These are phyloP conservation scores for Saccharomyces hybrid DNA, from an alignment of 1,139 yeast genomes.

Conservation along the genomic window DNA sequence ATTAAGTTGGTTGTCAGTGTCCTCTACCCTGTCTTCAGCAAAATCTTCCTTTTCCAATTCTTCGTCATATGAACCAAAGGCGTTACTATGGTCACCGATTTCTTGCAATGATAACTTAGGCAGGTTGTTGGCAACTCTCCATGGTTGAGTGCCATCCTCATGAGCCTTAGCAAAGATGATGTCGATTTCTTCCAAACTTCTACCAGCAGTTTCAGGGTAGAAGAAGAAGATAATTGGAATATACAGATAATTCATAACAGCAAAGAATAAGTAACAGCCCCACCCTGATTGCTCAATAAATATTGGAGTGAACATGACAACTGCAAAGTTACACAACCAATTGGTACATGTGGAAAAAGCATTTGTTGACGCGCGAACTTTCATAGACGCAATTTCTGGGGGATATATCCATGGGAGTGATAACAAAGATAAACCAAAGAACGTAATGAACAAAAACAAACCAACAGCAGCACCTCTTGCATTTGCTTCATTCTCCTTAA, in stretches of 20 bases:
- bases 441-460: conserved; percentile 39
- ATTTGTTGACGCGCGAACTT: conserved; percentile 39
- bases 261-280: conserved; percentile 40
- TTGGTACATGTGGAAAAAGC: conserved; percentile 45
- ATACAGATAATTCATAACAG: conserved; percentile 37
- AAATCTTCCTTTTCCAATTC: conserved; percentile 27
- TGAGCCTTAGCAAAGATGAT: conserved; percentile 41
- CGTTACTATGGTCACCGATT: conserved; percentile 40
- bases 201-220: conserved; percentile 60
- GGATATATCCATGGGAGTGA: conserved; percentile 42
- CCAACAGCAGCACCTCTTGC: conserved; percentile 45
- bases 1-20: conserved; percentile 2
- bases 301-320: conserved; percentile 44
- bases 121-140: conserved; percentile 49
- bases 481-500: conserved; percentile 28
- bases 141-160: conserved; percentile 42
- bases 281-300: conserved; percentile 38
- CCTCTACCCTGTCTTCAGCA: conserved; percentile 14
- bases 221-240: conserved; percentile 59
- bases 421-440: conserved; percentile 36
- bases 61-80: conserved; percentile 42
- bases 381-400: conserved; percentile 40
- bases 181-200: conserved; percentile 57
- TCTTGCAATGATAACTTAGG: conserved; percentile 42
- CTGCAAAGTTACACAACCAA: conserved; percentile 44